phyloP scores from a whole-genome alignment of 345 rosid genomes.

The Dipteronia sinensis region DNA sequence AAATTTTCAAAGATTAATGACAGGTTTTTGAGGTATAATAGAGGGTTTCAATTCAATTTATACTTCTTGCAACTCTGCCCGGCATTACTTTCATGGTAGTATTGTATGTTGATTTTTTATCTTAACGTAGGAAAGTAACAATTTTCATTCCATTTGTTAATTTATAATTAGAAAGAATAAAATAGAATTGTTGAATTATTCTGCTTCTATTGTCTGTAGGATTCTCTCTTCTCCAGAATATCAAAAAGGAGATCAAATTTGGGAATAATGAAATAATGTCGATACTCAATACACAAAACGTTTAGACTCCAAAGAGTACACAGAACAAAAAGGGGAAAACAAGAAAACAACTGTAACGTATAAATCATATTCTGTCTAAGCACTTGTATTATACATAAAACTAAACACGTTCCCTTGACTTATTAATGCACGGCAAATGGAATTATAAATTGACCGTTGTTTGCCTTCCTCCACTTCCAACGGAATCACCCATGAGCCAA shows the following conservation, averaged over 20 bases:
- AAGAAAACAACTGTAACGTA: not conserved
- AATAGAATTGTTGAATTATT: not conserved
- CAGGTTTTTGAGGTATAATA: not conserved
- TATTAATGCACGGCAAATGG: conserved; percentile 2
- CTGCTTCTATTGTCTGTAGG: not conserved
- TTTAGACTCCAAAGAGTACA: not conserved
- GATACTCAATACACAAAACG: not conserved
- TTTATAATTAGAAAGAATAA: not conserved
- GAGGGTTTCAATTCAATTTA: not conserved
- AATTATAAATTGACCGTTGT: not conserved
- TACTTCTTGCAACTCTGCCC: not conserved
- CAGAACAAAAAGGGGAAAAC: not conserved
- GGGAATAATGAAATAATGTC: not conserved
- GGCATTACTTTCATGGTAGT: not conserved
- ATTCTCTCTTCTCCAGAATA: not conserved
- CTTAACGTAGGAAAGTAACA: not conserved
- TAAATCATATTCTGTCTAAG: not conserved
- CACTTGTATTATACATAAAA: conserved; percentile 5
- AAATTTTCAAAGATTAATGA: conserved; percentile 20
- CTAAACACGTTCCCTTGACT: not conserved
- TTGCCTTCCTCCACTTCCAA: not conserved
- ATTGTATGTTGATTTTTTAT: not conserved
- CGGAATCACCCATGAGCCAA: not conserved
- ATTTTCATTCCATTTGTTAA: not conserved
- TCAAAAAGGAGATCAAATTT: not conserved